phyloP scores from a whole-genome alignment of 495 filamentous ascomycete genomes.

The Podospora australis region DNA sequence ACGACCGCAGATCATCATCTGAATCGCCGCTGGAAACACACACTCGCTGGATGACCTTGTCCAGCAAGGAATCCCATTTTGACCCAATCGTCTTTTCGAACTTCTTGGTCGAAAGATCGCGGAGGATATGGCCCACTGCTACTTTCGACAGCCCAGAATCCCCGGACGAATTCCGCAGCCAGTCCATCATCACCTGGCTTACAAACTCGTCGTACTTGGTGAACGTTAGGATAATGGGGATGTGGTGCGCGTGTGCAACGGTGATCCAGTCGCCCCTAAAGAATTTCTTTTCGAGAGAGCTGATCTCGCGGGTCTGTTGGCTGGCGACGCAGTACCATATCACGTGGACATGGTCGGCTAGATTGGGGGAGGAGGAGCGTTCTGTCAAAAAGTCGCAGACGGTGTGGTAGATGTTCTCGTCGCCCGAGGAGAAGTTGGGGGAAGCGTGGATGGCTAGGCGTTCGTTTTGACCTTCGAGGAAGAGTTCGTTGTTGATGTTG shows the following conservation, averaged over 20 bases:
- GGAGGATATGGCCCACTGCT: conserved; percentile 21
- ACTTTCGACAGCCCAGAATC: conserved; percentile 20
- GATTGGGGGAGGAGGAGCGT: not conserved
- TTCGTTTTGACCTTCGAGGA: conserved; percentile 21
- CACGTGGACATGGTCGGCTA: conserved; percentile 15
- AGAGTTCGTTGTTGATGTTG: conserved; percentile 16
- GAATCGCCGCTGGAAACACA: conserved; percentile 15
- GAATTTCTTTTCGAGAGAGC: conserved; percentile 16
- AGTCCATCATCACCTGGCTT: conserved; percentile 17
- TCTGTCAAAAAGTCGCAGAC: conserved; percentile 12
- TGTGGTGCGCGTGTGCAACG: conserved; percentile 8
- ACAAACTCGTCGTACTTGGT: conserved; percentile 29
- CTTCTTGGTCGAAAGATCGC: conserved; percentile 16
- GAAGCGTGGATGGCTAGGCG: conserved; percentile 20
- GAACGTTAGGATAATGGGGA: conserved; percentile 20
- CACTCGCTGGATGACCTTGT: conserved; percentile 9
- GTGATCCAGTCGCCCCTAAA: conserved; percentile 6
- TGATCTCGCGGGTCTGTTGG: conserved; percentile 14
- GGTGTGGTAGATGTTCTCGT: conserved; percentile 8
- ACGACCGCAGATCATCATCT: conserved; percentile 15
- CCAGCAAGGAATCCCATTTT: conserved; percentile 17
- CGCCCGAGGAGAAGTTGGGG: conserved; percentile 16
- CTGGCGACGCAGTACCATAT: conserved; percentile 28
- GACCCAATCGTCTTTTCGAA: conserved; percentile 19
- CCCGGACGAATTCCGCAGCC: conserved; percentile 12